Base-by-base conservation (phyloP, 106 monocot species). In the Xerophyta viscosa region DNA sequence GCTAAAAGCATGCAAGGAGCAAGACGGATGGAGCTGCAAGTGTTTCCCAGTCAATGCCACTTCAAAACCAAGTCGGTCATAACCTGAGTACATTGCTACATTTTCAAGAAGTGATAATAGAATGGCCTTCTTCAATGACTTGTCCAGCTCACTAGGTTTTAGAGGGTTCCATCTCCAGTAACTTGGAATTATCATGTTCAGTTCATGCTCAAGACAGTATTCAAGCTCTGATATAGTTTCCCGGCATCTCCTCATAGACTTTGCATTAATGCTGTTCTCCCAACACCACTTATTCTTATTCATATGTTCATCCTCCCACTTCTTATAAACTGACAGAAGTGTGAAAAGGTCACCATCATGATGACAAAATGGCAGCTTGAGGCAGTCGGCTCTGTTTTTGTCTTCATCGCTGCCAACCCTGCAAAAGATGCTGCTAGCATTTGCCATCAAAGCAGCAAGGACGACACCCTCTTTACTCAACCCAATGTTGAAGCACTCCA, bases 251-350 rank as follows among this genome's bases (percentile, higher is more conserved):
- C 86, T 74, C 98, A 98, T 73, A 6, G 98, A 79, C 55, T 98
- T 98, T 20, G 98, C 98, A 70, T 98, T 98, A 30, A 98, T 80
- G 56, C 86, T 82, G 58, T 98, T 90, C 52, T 86, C 54, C 90
- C 98, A 98, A 57, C 98, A 98, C 98, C 98, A 98, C 22, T 54
- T 41, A 33, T 70, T 98, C 33, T 50, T 70, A 31, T 54, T 77
- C 11, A 57, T 61, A 55, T 37, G 33, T 71, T 58, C 58, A 41
- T 24, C 47, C 41, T 98, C 98, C 98, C 98, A 98, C 60, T 82
- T 67, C 66, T 74, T 82, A 61, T 90, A 98, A 62, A 98, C 98
- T 21, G 86, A 76, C 3, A 98, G 85, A 24, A 90, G 62, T 46
- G 98, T 98, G 26, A 98, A 98, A 29, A 98, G 86, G 56, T 98